Conservation (phyloP, 140 eudicot species). For the Ambrosia hybrid region DNA sequence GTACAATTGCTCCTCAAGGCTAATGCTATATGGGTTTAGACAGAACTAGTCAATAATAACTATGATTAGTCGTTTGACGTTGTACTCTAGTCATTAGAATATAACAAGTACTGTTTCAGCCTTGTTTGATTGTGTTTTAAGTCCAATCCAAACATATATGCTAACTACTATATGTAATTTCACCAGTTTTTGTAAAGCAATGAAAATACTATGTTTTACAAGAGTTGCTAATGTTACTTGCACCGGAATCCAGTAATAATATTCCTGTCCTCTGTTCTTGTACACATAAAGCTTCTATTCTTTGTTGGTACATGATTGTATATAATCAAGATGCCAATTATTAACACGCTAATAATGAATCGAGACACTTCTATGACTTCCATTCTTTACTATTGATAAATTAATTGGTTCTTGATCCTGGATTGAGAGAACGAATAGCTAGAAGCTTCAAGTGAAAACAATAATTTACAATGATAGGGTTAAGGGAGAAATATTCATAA, state of each 20-base stretch:
- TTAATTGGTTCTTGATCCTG: constrained; percentile 1
- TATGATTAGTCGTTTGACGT: constrained; percentile 17
- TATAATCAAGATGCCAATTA: too few relatives aligned
- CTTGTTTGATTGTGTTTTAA: constrained; percentile 17
- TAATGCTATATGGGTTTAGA: constrained; percentile 54
- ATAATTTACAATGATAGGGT: background rate
- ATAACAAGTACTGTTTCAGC: constrained; percentile 18
- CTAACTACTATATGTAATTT: constrained; percentile 24
- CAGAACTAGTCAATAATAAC: background rate
- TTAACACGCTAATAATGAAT: too few relatives aligned
- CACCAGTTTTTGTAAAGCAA: constrained; percentile 21
- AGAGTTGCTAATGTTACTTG: background rate
- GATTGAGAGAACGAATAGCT: background rate
- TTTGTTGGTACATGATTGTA: too few relatives aligned
- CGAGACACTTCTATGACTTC: too few relatives aligned
- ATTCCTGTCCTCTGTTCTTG: background rate
- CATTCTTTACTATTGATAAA: too few relatives aligned
- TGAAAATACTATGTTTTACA: constrained; percentile 16
- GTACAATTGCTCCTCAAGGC: constrained; percentile 38
- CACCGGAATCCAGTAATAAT: background rate
- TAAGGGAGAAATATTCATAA: background rate
- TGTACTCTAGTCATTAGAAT: constrained; percentile 21
- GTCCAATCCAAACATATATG: constrained; percentile 12
- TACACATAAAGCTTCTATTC: background rate
- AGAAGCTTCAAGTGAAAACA: background rate